These are phyloP conservation scores for Aureobasidium pullulans DNA, from an alignment of 2,329 filamentous ascomycete species.

Conservation along the genomic window DNA sequence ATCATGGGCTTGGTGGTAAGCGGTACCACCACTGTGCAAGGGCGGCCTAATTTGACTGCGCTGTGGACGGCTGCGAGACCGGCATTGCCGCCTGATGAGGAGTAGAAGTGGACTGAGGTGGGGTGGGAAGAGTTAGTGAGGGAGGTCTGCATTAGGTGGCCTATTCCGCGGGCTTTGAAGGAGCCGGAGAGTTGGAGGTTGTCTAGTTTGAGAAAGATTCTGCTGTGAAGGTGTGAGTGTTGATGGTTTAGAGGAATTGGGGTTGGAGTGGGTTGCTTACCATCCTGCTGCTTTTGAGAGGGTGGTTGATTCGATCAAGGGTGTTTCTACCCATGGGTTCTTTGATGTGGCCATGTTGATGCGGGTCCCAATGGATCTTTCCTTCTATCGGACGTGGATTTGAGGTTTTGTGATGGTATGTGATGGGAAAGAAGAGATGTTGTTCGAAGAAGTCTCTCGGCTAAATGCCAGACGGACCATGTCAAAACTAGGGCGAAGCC, in stretches of 20 bases:
- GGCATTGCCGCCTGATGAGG: constrained; percentile 74
- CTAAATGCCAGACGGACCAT: background rate
- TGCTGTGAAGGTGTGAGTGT: constrained; percentile 36
- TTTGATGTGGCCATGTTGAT: constrained; percentile 8
- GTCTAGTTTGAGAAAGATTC: constrained; percentile 79
- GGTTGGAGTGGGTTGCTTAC: constrained; percentile 37
- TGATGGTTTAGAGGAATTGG: background rate
- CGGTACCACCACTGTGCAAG: constrained; percentile 71
- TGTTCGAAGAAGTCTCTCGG: background rate
- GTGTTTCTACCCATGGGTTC: constrained; percentile 63
- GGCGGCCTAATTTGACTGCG: constrained; percentile 54
- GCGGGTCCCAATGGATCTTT: background rate
- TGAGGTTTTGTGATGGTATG: background rate
- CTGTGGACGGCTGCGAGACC: constrained; percentile 74
- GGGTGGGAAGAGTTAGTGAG: constrained; percentile 32
- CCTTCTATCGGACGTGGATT: background rate
- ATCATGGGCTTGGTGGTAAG: constrained; percentile 58
- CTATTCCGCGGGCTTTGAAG: constrained; percentile 70
- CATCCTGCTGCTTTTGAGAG: constrained; percentile 66
- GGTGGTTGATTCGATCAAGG: constrained; percentile 58
- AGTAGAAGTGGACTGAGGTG: constrained; percentile 61
- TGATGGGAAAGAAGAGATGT: background rate
- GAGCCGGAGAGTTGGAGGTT: constrained; percentile 77
- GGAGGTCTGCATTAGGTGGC: constrained; percentile 57
- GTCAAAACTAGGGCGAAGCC: background rate